Conservation (phyloP, 2,329 filamentous ascomycete species). For the Amphichorda felina region DNA sequence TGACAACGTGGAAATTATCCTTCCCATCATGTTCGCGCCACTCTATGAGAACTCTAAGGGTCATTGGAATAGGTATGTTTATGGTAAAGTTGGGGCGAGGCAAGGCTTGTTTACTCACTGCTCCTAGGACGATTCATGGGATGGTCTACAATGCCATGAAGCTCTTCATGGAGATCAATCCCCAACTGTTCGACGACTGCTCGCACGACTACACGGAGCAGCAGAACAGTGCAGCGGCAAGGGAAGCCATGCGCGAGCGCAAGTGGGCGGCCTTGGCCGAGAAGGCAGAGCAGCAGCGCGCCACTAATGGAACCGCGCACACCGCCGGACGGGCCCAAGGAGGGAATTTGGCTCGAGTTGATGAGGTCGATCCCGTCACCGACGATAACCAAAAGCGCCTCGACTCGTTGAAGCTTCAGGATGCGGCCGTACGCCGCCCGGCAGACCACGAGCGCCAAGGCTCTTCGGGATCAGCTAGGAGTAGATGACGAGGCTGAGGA, state of each 20-base stretch:
- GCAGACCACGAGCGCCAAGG: slow-evolving; percentile 46
- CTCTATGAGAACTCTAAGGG: slow-evolving; percentile 98
- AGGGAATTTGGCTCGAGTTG: slow-evolving; percentile 37
- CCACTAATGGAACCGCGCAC: slow-evolving; percentile 14
- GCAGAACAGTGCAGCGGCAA: slow-evolving; percentile 80
- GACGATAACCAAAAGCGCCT: slow-evolving; percentile 80
- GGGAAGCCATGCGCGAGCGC: slow-evolving; percentile 68
- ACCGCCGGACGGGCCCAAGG: slow-evolving; percentile 23
- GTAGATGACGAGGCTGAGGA: slow-evolving; percentile 23
- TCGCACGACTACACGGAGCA: slow-evolving; percentile 96
- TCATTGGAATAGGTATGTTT: slow-evolving; percentile 86
- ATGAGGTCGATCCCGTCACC: slow-evolving; percentile 68
- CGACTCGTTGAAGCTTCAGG: slow-evolving; percentile 82
- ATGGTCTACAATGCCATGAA: slow-evolving; percentile 99
- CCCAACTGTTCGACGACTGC: slow-evolving; percentile 95
- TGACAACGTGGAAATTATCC: slow-evolving; percentile 96
- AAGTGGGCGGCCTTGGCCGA: slow-evolving; percentile 84
- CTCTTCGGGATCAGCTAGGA: slow-evolving; percentile 42
- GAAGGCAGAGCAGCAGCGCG: slow-evolving; percentile 60
- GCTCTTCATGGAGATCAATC: slow-evolving; percentile 99
- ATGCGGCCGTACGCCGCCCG: slow-evolving; percentile 46
- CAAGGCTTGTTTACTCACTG: neutral
- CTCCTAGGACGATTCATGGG: slow-evolving; percentile 80
- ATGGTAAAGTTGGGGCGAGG: neutral
- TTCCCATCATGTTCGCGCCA: slow-evolving; percentile 98